Evolutionary conservation across 1,284 basidiomycete species (phyloP), one percentile per base, ranked within the genome.

Genomic region (Apiotrichum akiyoshidainum): DNA sequence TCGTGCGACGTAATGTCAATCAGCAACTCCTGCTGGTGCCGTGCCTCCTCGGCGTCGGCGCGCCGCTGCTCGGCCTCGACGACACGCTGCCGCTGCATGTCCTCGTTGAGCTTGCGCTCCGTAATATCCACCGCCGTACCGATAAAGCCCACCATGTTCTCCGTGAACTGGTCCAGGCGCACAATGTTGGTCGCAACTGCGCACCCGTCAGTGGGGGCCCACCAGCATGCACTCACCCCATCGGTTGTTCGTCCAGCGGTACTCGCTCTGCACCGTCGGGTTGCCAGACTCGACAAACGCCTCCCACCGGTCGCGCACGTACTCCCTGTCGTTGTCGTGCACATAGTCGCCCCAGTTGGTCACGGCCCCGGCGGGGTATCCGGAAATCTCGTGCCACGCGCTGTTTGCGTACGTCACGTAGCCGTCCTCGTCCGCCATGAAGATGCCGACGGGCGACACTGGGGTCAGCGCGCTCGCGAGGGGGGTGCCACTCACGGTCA

Each of bases 1-100:
- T 77, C 75, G 59, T 77, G 75, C 11, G 26, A 34, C 16, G 73
- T 75, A 34, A 77, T 72, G 51, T 77, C 75, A 46, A 77, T 73
- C 42, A 77, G 54, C 22, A 76, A 60, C 60, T 74, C 73, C 57
- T 76, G 72, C 51, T 74, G 71, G 9, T 65, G 53, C 50, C 72
- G 70, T 10, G 71, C 71, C 46, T 71, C 73, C 56, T 74, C 74
- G 1, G 75, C 74, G 59, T 74, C 73, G 3, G 65, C 21, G 16
- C 70, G 61, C 22, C 73, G 55, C 46, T 70, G 60, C 45, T 77
- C 69, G 1, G 70, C 74, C 46, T 75, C 74, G 5, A 65, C 54
- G 16, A 75, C 59, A 7, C 72, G 63, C 35, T 67, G 57, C 19
- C 55, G 58, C 53, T 76, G 74, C 5, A 65, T 60, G 37, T 69